phyloP scores from a whole-genome alignment of 306 rosid genomes.

The Inga leiocalycina region DNA sequence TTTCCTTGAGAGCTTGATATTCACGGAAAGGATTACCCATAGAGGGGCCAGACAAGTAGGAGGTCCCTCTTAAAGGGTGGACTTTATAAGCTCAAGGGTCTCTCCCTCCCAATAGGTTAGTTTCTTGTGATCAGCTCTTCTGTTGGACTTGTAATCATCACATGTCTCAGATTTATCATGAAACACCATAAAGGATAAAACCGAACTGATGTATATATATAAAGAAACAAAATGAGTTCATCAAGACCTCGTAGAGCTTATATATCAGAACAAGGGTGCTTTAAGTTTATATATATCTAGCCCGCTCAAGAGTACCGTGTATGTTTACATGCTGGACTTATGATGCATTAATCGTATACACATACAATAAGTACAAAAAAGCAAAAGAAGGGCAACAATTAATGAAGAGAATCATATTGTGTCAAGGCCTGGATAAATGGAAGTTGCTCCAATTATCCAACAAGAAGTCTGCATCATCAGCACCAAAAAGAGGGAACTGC shows the following conservation, averaged over 20 bases:
- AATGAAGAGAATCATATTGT: conserved; percentile 25
- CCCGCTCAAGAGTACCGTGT: background rate
- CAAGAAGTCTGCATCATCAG: conserved; percentile 49
- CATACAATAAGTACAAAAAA: conserved; percentile 27
- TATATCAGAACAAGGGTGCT: conserved; percentile 11
- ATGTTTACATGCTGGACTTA: conserved; percentile 28
- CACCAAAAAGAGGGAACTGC: conserved; percentile 45
- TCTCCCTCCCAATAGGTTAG: no score
- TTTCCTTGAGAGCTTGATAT: no score
- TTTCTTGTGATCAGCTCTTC: no score
- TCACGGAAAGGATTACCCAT: no score
- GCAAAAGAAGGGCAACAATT: conserved; percentile 12
- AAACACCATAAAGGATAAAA: background rate
- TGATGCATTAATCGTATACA: conserved; percentile 36
- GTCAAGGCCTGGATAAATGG: conserved; percentile 59
- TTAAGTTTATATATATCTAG: background rate
- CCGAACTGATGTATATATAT: background rate
- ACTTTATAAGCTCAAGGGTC: no score
- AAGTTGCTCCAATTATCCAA: conserved; percentile 74
- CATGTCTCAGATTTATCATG: background rate
- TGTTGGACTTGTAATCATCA: no score
- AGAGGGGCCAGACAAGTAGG: no score
- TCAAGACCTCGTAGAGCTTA: background rate
- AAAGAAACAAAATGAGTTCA: background rate
- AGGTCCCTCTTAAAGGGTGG: no score